Evolutionary conservation across 257 asterid species (phyloP).

Genomic region (Lavandula angustifolia): DNA sequence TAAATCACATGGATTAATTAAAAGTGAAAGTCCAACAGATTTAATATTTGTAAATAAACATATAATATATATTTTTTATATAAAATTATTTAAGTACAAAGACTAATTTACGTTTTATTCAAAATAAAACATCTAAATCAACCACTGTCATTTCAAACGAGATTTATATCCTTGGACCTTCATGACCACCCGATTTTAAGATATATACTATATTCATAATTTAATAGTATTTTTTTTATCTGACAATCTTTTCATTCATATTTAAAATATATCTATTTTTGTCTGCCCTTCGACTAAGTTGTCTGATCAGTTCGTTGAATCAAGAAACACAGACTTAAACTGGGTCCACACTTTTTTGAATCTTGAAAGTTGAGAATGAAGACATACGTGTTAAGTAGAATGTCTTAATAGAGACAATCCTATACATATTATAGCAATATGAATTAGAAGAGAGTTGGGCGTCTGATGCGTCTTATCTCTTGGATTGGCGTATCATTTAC

Average conservation of each 20-base stretch:
- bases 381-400: constrained; percentile 68
- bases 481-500: constrained; percentile 36
- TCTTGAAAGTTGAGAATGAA: constrained; percentile 54
- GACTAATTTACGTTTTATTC: background rate
- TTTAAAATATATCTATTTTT: background rate
- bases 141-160: constrained; percentile 33
- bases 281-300: constrained; percentile 13
- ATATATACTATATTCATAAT: constrained; percentile 12
- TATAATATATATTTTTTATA: background rate
- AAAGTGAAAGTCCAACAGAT: too few species aligned
- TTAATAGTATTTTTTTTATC: constrained; percentile 11
- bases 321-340: constrained; percentile 27
- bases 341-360: constrained; percentile 35
- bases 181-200: constrained; percentile 2
- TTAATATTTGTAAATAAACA: too few species aligned
- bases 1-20: too few species aligned
- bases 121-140: constrained; percentile 27
- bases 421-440: constrained; percentile 13
- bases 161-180: constrained; percentile 18
- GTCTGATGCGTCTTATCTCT: constrained; percentile 52
- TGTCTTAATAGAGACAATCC: constrained; percentile 43
- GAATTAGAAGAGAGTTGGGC: constrained; percentile 21
- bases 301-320: background rate
- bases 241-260: constrained; percentile 7
- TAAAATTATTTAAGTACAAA: background rate